phyloP scores from a whole-genome alignment of 148 eudicot genomes.

The Arbutus unedo region DNA sequence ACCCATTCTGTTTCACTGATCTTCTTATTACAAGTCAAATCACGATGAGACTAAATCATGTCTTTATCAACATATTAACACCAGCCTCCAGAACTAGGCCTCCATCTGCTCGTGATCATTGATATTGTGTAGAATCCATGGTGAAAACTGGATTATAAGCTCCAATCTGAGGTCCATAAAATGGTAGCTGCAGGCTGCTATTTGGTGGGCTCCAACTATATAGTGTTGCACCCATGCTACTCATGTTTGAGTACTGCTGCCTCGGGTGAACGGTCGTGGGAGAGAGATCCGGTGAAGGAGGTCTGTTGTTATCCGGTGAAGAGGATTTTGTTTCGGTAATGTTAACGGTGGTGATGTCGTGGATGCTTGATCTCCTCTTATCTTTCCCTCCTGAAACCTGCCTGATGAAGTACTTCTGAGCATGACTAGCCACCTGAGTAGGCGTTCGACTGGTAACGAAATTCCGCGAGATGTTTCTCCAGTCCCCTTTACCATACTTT shows the following conservation, averaged over 20 bases:
- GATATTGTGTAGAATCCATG: conserved; percentile 16
- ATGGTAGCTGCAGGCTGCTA: conserved; percentile 8
- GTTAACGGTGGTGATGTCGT: conserved; percentile 53
- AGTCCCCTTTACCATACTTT: conserved; percentile 65
- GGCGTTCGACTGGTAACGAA: conserved; percentile 55
- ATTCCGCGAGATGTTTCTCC: conserved; percentile 64
- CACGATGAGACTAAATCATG: not conserved
- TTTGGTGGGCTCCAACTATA: conserved; percentile 26
- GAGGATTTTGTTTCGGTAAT: conserved; percentile 30
- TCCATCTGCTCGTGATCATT: not conserved
- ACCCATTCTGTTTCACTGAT: not conserved
- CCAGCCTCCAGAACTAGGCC: not conserved
- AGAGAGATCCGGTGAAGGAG: conserved; percentile 16
- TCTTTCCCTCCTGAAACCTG: conserved; percentile 56
- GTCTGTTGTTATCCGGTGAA: conserved; percentile 22
- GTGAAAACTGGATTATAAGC: conserved; percentile 20
- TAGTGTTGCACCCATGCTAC: conserved; percentile 15
- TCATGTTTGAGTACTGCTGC: conserved; percentile 17
- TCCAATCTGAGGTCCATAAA: conserved; percentile 22
- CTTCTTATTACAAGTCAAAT: not conserved
- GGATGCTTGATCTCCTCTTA: conserved; percentile 61
- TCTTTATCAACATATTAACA: conserved; percentile 13
- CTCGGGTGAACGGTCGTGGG: conserved; percentile 17
- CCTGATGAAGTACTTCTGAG: conserved; percentile 55
- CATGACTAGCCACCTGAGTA: conserved; percentile 67